Percentiles rank a stretch among this genome's conserved stretches.
Evolutionary conservation across 2,329 filamentous ascomycete species (phyloP).

Genomic region (Penicillium verrucosum): DNA sequence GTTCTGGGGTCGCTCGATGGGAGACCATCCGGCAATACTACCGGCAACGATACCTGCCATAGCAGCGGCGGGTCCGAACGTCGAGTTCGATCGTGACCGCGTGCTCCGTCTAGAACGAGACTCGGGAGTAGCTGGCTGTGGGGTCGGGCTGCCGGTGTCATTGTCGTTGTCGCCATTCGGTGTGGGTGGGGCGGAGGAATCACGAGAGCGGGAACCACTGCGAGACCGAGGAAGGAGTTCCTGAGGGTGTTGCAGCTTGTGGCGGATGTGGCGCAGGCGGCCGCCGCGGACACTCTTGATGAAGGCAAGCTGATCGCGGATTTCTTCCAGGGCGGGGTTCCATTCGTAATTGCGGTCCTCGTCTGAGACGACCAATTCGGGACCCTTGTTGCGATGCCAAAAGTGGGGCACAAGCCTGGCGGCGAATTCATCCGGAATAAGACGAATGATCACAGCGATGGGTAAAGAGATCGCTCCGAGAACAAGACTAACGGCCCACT

Average conservation of each 20-base stretch:
- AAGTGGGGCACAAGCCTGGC: conserved; percentile 41
- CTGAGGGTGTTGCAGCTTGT: conserved; percentile 59
- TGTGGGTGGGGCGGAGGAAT: conserved; percentile 52
- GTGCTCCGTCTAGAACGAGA: conserved; percentile 48
- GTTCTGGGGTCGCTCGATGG: conserved; percentile 48
- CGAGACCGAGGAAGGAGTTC: conserved; percentile 45
- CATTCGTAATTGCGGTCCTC: conserved; percentile 51
- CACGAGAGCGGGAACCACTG: conserved; percentile 41
- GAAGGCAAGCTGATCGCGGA: conserved; percentile 62
- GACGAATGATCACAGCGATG: conserved; percentile 58
- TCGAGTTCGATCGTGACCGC: conserved; percentile 58
- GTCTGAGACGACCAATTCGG: conserved; percentile 45
- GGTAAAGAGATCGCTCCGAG: conserved; percentile 67
- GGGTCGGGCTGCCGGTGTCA: conserved; percentile 41
- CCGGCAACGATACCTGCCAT: conserved; percentile 67
- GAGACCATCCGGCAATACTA: conserved; percentile 63
- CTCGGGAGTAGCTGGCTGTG: conserved; percentile 54
- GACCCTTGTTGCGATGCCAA: conserved; percentile 38
- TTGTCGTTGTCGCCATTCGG: conserved; percentile 54
- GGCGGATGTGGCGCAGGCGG: conserved; percentile 58
- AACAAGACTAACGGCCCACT: conserved; percentile 69
- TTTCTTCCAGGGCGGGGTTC: conserved; percentile 61
- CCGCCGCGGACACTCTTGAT: conserved; percentile 63
- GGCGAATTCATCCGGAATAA: conserved; percentile 59
- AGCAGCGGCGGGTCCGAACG: conserved; percentile 59